phyloP scores from a whole-genome alignment of 495 filamentous ascomycete genomes.

The Copromyces sp. region DNA sequence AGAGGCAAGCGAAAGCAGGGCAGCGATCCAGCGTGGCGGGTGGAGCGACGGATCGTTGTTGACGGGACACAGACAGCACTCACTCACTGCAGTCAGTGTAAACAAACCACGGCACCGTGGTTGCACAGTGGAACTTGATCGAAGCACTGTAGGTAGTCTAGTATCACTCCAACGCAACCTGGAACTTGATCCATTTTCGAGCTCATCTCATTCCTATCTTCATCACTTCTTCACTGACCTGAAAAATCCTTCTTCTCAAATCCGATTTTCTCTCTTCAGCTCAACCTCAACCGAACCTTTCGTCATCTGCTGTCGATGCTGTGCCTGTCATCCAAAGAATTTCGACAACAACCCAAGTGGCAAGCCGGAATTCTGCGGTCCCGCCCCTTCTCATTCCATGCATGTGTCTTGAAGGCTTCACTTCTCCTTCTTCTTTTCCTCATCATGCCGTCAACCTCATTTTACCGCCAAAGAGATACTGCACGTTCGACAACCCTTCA shows the following conservation, averaged over 20 bases:
- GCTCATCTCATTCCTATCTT: background rate
- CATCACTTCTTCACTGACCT: background rate
- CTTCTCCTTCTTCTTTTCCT: background rate
- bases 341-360: background rate
- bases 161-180: background rate
- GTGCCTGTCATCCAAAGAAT: background rate
- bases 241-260: background rate
- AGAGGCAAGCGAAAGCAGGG: background rate
- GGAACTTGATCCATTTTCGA: background rate
- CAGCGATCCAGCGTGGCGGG: background rate
- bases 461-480: background rate
- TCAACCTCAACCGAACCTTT: background rate
- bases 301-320: background rate
- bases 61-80: background rate
- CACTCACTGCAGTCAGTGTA: background rate
- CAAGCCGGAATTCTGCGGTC: background rate
- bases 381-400: background rate
- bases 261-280: background rate
- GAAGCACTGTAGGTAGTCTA: background rate
- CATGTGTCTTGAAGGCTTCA: background rate
- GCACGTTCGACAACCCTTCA: background rate
- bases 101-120: background rate
- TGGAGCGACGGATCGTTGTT: background rate
- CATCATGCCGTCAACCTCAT: background rate
- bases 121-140: background rate